These are phyloP conservation scores for Gymnopilus dilepis DNA, from an alignment of 768 basidiomycete genomes.

Conservation along the genomic window DNA sequence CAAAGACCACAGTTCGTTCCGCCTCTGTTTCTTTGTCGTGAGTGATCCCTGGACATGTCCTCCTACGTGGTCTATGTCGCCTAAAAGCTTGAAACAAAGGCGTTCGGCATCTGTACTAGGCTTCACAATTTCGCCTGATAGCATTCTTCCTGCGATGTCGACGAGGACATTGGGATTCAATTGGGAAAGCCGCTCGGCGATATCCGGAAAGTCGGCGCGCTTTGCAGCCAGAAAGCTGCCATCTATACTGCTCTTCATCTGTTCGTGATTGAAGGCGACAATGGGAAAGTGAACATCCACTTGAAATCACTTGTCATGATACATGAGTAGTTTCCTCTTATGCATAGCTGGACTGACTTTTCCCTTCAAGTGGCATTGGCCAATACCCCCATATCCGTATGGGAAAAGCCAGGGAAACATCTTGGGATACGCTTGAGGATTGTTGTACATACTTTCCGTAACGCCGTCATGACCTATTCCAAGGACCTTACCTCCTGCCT, in stretches of 20 bases:
- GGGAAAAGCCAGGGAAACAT: conserved; percentile 50
- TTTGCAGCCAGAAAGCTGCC: conserved; percentile 35
- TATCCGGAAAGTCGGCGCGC: conserved; percentile 29
- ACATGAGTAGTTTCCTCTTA: conserved; percentile 37
- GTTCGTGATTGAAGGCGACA: conserved; percentile 44
- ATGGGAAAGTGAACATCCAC: conserved; percentile 40
- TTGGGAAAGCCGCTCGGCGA: conserved; percentile 25
- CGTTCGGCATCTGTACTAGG: conserved; percentile 27
- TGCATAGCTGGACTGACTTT: conserved; percentile 29
- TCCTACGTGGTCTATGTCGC: conserved; percentile 34
- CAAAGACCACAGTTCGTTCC: conserved; percentile 38
- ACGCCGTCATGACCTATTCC: conserved; percentile 31
- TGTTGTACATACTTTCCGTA: conserved; percentile 16
- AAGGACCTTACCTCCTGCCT: conserved; percentile 31
- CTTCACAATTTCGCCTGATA: conserved; percentile 25
- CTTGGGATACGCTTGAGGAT: conserved; percentile 38
- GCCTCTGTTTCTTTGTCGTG: conserved; percentile 31
- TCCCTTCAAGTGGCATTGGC: conserved; percentile 14
- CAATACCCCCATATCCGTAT: conserved; percentile 43
- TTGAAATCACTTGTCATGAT: conserved; percentile 47
- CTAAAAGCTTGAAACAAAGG: conserved; percentile 27
- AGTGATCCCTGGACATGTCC: conserved; percentile 31
- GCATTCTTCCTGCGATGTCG: conserved; percentile 22
- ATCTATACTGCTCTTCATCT: conserved; percentile 33
- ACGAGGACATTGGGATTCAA: conserved; percentile 30